Base-by-base conservation (phyloP, 2,329 filamentous ascomycete genomes). In the Paracoccidioides brasiliensis region DNA sequence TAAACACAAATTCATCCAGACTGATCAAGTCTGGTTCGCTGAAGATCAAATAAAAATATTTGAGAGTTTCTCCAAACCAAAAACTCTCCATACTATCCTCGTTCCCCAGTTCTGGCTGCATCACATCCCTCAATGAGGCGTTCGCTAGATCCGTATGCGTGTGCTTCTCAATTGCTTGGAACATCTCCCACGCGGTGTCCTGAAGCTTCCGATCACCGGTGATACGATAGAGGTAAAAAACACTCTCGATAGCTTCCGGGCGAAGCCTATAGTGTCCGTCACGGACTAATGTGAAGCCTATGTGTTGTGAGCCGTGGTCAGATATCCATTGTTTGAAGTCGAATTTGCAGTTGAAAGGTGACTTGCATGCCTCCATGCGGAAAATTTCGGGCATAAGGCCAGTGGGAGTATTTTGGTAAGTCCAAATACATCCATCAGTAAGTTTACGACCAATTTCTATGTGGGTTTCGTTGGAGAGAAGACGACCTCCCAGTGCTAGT, bases 171-270 rank as follows among this genome's bases (percentile, higher is more conserved):
- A 93, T 81, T 15, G 84, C 77, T 60, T 83, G 73, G 67, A 89
- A 95, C 87, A 95, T 94, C 51, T 76, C 75, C 90, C 90, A 95
- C 15, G 88, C 90, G 60, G 85, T 84, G 33, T 94, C 88, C 67
- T 85, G 84, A 78, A 88, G 89, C 3, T 72, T 69, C 1, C 78
- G 71, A 60, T 93, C 85, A 51, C 88, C 90, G 0, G 89, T 94
- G 69, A 94, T 88, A 66, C 90, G 86, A 73, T 93, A 93, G 77
- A 94, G 85, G 72, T 90, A 87, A 78, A 89, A 94, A 9, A 94
- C 83, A 0, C 85, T 89, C 65, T 95, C 89, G 63, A 95, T 90
- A 0, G 87, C 88, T 74, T 95, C 89, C 30, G 88, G 88, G 22
- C 85, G 86, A 59, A 64, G 49, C 14, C 58, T 64, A n/a, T 60